phyloP scores from a whole-genome alignment of 306 rosid species.

The Phaseolus lunatus region DNA sequence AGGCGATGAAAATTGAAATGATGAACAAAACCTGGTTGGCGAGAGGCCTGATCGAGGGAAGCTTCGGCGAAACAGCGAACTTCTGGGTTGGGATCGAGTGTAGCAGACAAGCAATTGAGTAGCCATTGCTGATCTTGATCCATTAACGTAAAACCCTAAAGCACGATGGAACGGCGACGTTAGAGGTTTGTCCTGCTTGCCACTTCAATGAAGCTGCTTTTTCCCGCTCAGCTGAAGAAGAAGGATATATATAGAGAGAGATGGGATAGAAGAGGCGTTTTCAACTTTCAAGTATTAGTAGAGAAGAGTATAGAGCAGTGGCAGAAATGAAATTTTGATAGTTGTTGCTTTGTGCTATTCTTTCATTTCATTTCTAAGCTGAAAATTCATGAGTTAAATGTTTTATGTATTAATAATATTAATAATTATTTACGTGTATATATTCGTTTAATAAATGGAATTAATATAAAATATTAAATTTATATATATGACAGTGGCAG shows the following conservation, averaged over 20 bases:
- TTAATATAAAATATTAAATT: too few species aligned
- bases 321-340: conserved; percentile 38
- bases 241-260: neutral
- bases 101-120: conserved; percentile 85
- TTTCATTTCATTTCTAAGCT: neutral
- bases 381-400: too few species aligned
- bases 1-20: neutral
- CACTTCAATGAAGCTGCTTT: conserved; percentile 18
- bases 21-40: conserved; percentile 73
- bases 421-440: too few species aligned
- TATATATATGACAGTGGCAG: too few species aligned
- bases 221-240: conserved; percentile 54
- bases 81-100: conserved; percentile 89
- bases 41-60: conserved; percentile 91
- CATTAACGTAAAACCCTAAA: conserved; percentile 46
- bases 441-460: too few species aligned
- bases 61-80: conserved; percentile 90
- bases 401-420: too few species aligned
- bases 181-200: neutral
- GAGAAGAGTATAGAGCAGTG: conserved; percentile 22
- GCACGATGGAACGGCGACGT: conserved; percentile 8
- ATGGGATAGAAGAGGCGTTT: neutral
- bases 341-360: neutral
- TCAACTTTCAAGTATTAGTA: neutral
- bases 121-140: conserved; percentile 97